These are phyloP conservation scores for Pleurotus salmoneostramineus DNA, from an alignment of 768 basidiomycete species.

Conservation along the genomic window DNA sequence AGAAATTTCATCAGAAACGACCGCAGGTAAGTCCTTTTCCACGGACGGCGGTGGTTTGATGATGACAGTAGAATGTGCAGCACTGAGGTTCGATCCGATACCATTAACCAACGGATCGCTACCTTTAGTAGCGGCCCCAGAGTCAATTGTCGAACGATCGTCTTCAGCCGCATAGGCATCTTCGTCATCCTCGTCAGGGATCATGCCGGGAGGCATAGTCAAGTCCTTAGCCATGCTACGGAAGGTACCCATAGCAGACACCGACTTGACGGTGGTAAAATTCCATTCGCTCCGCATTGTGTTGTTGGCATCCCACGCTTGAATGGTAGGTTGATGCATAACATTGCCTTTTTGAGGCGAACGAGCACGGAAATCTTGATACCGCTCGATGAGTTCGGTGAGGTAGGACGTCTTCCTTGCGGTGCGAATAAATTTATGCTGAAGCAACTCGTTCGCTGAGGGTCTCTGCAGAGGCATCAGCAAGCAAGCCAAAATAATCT, in stretches of 20 bases:
- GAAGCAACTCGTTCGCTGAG: slow-evolving; percentile 85
- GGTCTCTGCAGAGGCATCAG: slow-evolving; percentile 59
- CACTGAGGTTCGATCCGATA: slow-evolving; percentile 49
- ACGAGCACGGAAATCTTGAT: slow-evolving; percentile 71
- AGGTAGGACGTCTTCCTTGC: slow-evolving; percentile 83
- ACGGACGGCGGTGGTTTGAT: slow-evolving; percentile 46
- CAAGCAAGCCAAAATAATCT: slow-evolving; percentile 5
- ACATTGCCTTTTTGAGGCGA: slow-evolving; percentile 54
- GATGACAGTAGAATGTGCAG: slow-evolving; percentile 68
- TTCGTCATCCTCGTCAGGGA: slow-evolving; percentile 48
- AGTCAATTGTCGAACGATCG: slow-evolving; percentile 49
- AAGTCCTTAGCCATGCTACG: slow-evolving; percentile 70
- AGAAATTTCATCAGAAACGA: slow-evolving; percentile 33
- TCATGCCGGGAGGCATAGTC: slow-evolving; percentile 49
- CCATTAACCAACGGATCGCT: slow-evolving; percentile 45
- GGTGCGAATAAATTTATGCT: slow-evolving; percentile 87
- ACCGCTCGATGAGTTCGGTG: slow-evolving; percentile 83
- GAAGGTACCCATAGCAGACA: slow-evolving; percentile 74
- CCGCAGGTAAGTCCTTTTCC: slow-evolving; percentile 38
- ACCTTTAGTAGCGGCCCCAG: slow-evolving; percentile 59
- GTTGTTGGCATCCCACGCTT: slow-evolving; percentile 66
- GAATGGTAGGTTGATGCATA: slow-evolving; percentile 52
- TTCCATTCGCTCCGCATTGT: slow-evolving; percentile 94
- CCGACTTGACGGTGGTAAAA: slow-evolving; percentile 81
- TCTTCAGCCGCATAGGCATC: slow-evolving; percentile 33